These are phyloP conservation scores for Termitomyces sp. DNA, from an alignment of 768 basidiomycete genomes.

Conservation along the genomic window DNA sequence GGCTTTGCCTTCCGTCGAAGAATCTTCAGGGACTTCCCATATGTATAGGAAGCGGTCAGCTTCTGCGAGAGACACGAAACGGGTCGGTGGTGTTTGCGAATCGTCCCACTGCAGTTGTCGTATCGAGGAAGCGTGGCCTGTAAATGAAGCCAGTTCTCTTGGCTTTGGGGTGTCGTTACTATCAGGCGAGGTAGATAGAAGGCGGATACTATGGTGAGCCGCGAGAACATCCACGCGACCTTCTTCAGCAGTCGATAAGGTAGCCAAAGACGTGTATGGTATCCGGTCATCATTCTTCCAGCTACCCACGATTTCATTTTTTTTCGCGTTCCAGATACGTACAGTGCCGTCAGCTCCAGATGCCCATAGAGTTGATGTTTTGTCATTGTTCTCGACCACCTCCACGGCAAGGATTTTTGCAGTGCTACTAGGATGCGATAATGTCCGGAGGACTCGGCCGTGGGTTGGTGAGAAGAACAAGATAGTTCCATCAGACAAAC, in stretches of 20 bases:
- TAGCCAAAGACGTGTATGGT: slow-evolving; percentile 51
- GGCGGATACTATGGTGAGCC: slow-evolving; percentile 57
- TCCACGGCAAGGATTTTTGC: slow-evolving; percentile 50
- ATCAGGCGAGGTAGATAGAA: slow-evolving; percentile 37
- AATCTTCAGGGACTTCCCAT: slow-evolving; percentile 49
- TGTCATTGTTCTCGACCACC: slow-evolving; percentile 25
- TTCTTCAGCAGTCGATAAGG: slow-evolving; percentile 36
- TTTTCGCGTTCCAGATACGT: slow-evolving; percentile 55
- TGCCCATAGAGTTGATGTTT: slow-evolving; percentile 43
- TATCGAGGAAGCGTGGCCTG: slow-evolving; percentile 62
- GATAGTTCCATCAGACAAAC: slow-evolving; percentile 58
- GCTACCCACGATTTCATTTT: slow-evolving; percentile 41
- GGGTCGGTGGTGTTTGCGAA: slow-evolving; percentile 33
- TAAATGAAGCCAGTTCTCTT: slow-evolving; percentile 47
- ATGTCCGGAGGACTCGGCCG: slow-evolving; percentile 48
- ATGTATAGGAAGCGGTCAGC: slow-evolving; percentile 59
- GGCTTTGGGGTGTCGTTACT: slow-evolving; percentile 35
- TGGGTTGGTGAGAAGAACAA: slow-evolving; percentile 61
- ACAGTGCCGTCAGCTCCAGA: slow-evolving; percentile 56
- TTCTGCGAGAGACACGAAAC: slow-evolving; percentile 60
- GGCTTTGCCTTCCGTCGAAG: slow-evolving; percentile 45
- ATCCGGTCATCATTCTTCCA: slow-evolving; percentile 59
- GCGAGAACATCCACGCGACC: slow-evolving; percentile 45
- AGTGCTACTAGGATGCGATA: slow-evolving; percentile 53
- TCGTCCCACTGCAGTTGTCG: slow-evolving; percentile 50